Percentiles rank a stretch among this genome's conserved stretches.
Evolutionary conservation across 225 moss, liverwort and hornwort genomes (phyloP).

Genomic region (Bryum argenteum): DNA sequence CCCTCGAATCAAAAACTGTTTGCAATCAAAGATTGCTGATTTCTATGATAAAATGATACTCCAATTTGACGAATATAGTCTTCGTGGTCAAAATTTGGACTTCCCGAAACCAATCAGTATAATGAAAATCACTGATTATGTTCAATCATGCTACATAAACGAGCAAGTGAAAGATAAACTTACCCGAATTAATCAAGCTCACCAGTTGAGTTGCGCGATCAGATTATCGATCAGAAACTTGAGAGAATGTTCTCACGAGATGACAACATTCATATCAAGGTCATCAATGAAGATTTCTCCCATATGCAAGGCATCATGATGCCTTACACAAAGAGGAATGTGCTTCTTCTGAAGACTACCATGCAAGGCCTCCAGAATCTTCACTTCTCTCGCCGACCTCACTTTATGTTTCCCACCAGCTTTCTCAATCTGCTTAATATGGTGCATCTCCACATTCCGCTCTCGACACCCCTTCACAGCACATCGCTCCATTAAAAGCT

Average conservation of each 20-base stretch:
- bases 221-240: neutral
- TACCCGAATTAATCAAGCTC: neutral
- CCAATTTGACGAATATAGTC: no score
- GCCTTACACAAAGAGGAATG: slow-evolving; percentile 58
- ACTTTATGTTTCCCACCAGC: slow-evolving; percentile 60
- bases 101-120: slow-evolving; percentile 16
- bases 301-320: slow-evolving; percentile 60
- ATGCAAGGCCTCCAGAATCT: slow-evolving; percentile 58
- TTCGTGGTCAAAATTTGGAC: neutral
- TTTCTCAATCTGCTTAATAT: slow-evolving; percentile 60
- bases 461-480: slow-evolving; percentile 61
- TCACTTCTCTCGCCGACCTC: slow-evolving; percentile 48
- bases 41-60: no score
- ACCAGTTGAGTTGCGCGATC: slow-evolving; percentile 5
- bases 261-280: slow-evolving; percentile 60
- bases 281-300: slow-evolving; percentile 57
- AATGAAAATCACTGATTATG: slow-evolving; percentile 9
- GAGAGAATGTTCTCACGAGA: slow-evolving; percentile 14
- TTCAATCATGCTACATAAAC: neutral
- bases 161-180: slow-evolving; percentile 15
- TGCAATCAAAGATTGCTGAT: no score
- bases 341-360: slow-evolving; percentile 54
- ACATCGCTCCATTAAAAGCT: slow-evolving; percentile 46
- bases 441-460: slow-evolving; percentile 63
- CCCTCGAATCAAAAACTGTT: no score